Evolutionary conservation across 2,329 filamentous ascomycete species (phyloP).

Genomic region (Trichoderma citrinoviride): DNA sequence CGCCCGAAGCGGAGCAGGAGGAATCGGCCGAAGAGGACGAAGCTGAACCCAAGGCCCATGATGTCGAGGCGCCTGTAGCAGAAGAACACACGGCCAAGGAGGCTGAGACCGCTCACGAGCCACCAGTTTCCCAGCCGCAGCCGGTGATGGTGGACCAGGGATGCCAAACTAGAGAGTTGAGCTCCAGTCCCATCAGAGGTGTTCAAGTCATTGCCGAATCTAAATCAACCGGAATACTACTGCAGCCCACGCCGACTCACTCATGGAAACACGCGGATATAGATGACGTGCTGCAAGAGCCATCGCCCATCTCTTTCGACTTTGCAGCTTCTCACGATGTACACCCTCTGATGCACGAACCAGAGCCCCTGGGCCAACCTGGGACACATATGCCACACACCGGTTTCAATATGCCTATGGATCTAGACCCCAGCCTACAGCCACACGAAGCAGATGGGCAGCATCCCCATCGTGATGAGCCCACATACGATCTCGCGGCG

Average conservation of each 20-base stretch:
- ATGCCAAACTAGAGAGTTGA: constrained; percentile 35
- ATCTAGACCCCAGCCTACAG: constrained; percentile 25
- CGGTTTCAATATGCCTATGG: constrained; percentile 9
- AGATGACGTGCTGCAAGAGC: constrained; percentile 1
- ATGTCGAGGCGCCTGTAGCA: constrained; percentile 22
- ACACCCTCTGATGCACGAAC: constrained; percentile 9
- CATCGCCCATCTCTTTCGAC: constrained; percentile 26
- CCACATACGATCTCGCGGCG: neutral
- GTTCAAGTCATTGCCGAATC: constrained; percentile 33
- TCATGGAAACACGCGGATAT: constrained; percentile 4
- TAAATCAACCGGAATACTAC: constrained; percentile 20
- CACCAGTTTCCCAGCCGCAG: constrained; percentile 24
- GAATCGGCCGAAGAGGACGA: constrained; percentile 28
- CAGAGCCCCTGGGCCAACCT: neutral
- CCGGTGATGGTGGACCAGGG: constrained; percentile 38
- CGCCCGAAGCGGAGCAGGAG: constrained; percentile 57
- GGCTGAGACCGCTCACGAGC: neutral
- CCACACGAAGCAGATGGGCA: constrained; percentile 6
- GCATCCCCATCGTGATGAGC: neutral
- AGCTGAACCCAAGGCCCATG: neutral
- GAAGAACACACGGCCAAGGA: constrained; percentile 7
- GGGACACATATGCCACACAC: neutral
- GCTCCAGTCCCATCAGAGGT: constrained; percentile 31
- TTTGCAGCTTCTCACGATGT: constrained; percentile 24
- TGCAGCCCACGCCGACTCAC: constrained; percentile 22